These are phyloP conservation scores for Alternaria hordeiaustralica DNA, from an alignment of 2,329 filamentous ascomycete species.

Conservation along the genomic window DNA sequence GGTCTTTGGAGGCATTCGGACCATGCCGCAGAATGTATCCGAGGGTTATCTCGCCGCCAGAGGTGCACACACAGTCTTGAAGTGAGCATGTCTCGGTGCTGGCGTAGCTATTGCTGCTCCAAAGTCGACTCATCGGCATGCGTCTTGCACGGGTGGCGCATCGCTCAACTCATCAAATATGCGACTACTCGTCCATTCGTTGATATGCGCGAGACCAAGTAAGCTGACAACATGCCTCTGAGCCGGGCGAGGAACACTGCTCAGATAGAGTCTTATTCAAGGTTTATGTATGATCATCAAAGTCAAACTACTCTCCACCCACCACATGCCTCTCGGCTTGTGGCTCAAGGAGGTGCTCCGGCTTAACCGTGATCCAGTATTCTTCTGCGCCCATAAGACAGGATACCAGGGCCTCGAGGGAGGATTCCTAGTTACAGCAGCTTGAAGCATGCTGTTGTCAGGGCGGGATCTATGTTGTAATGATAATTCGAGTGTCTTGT, in stretches of 20 bases:
- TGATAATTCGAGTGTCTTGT: constrained; percentile 2
- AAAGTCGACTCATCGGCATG: background rate
- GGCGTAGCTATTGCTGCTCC: background rate
- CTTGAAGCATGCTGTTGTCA: constrained; percentile 58
- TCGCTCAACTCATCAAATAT: background rate
- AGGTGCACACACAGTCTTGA: constrained; percentile 90
- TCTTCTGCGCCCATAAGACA: constrained; percentile 78
- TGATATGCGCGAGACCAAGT: background rate
- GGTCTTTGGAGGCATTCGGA: constrained; percentile 83
- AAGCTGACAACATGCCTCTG: background rate
- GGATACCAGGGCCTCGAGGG: constrained; percentile 81
- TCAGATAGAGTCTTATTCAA: background rate
- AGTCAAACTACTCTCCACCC: constrained; percentile 95
- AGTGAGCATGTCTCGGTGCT: constrained; percentile 60
- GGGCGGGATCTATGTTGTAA: constrained; percentile 50
- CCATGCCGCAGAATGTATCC: constrained; percentile 78
- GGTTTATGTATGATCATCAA: constrained; percentile 79
- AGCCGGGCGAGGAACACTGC: background rate
- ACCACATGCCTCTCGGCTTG: constrained; percentile 77
- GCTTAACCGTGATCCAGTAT: constrained; percentile 91
- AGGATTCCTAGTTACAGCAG: constrained; percentile 65
- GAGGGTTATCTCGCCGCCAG: constrained; percentile 90
- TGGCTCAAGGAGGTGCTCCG: constrained; percentile 92
- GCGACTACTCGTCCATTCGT: background rate
- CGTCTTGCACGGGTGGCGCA: background rate